phyloP scores from a whole-genome alignment of 441 rosid genomes.

The Gossypium lobatum region DNA sequence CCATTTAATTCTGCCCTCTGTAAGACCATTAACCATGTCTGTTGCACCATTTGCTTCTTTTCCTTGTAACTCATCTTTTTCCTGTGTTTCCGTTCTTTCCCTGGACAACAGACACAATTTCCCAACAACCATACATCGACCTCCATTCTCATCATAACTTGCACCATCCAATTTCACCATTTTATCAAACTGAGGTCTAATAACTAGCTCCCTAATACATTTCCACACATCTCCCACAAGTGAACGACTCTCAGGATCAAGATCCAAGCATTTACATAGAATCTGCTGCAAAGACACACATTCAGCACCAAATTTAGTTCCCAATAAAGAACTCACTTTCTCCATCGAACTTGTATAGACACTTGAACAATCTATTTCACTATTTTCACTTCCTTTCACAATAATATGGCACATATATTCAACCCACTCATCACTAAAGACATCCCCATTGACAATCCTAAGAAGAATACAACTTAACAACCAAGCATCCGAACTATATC shows the following conservation, averaged over 20 bases:
- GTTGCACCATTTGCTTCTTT: conserved; percentile 21
- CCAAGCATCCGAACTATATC: conserved; percentile 66
- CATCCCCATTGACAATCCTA: conserved; percentile 46
- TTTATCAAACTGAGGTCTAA: conserved; percentile 28
- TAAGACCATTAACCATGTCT: conserved; percentile 35
- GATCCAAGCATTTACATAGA: conserved; percentile 49
- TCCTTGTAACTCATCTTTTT: conserved; percentile 22
- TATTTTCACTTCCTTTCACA: conserved; percentile 23
- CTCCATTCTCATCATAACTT: conserved; percentile 24
- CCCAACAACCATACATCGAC: conserved; percentile 46
- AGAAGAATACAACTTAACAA: conserved; percentile 55
- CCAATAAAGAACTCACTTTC: conserved; percentile 33
- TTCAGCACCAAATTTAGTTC: conserved; percentile 30
- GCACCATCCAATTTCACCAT: conserved; percentile 21
- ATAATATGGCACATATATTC: conserved; percentile 26
- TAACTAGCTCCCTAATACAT: conserved; percentile 47
- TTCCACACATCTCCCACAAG: conserved; percentile 52
- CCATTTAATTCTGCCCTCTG: conserved; percentile 41
- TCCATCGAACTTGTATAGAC: conserved; percentile 32
- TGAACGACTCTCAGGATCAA: conserved; percentile 55
- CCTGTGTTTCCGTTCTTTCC: conserved; percentile 22
- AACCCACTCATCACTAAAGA: conserved; percentile 34
- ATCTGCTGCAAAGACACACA: conserved; percentile 30
- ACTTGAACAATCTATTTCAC: conserved; percentile 26
- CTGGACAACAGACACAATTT: conserved; percentile 34